Conservation (phyloP, 2,329 filamentous ascomycete species). For the Calonectria honghensis region DNA sequence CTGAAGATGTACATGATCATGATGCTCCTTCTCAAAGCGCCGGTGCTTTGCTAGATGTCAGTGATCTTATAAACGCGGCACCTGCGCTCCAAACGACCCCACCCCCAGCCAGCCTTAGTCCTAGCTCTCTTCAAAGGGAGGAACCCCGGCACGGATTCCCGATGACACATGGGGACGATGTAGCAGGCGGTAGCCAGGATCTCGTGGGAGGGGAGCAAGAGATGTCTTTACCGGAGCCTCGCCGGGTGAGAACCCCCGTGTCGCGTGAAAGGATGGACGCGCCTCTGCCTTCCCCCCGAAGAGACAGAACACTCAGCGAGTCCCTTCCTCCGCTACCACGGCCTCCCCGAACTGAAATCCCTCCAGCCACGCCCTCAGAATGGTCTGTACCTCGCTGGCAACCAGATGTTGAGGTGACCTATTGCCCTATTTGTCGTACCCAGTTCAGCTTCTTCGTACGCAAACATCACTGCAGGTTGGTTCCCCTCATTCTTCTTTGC, state of each 20-base stretch:
- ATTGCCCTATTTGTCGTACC: slow-evolving; percentile 88
- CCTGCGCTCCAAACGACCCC: slow-evolving; percentile 26
- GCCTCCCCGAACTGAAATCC: slow-evolving; percentile 33
- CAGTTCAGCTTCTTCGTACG: slow-evolving; percentile 90
- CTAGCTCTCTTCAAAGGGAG: slow-evolving; percentile 27
- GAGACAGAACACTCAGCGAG: slow-evolving; percentile 34
- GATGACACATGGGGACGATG: neutral
- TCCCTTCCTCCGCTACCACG: slow-evolving; percentile 48
- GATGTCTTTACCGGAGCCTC: slow-evolving; percentile 36
- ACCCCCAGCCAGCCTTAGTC: slow-evolving; percentile 3
- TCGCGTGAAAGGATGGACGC: slow-evolving; percentile 56
- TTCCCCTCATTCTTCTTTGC: slow-evolving; percentile 36
- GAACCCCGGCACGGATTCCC: slow-evolving; percentile 24
- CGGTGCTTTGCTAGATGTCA: slow-evolving; percentile 17
- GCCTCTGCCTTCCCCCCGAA: slow-evolving; percentile 49
- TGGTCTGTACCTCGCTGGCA: slow-evolving; percentile 87
- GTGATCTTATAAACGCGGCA: slow-evolving; percentile 29
- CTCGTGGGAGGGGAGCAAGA: slow-evolving; percentile 22
- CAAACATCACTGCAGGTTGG: slow-evolving; percentile 93
- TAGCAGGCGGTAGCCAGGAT: neutral
- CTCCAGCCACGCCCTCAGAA: slow-evolving; percentile 56
- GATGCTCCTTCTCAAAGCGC: slow-evolving; percentile 6
- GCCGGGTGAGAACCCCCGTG: slow-evolving; percentile 45
- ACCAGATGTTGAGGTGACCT: slow-evolving; percentile 86
- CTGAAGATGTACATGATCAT: neutral